These are phyloP conservation scores for Beauveria varroae DNA, from an alignment of 2,329 filamentous ascomycete species.

Conservation along the genomic window DNA sequence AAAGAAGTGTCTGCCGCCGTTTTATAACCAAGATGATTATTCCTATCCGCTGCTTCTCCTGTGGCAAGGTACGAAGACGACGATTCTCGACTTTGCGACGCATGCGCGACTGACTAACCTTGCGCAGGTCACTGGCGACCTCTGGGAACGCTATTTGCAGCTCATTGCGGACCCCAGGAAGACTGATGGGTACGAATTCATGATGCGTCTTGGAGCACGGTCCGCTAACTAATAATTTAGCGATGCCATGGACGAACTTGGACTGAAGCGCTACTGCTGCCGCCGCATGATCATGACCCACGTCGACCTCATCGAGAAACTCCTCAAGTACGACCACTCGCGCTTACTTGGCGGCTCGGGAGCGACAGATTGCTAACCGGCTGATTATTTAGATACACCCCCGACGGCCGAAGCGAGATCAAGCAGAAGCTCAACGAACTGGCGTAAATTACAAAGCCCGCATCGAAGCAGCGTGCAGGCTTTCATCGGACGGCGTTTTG, in stretches of 20 bases:
- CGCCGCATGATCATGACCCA: slow-evolving; percentile 99
- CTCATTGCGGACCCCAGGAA: slow-evolving; percentile 69
- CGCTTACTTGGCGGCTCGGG: not conserved
- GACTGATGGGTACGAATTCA: slow-evolving; percentile 58
- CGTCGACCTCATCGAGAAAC: slow-evolving; percentile 96
- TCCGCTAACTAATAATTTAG: slow-evolving; percentile 40
- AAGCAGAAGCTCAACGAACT: slow-evolving; percentile 13
- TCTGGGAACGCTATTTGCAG: slow-evolving; percentile 93
- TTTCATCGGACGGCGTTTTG: slow-evolving; percentile 12
- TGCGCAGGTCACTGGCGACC: slow-evolving; percentile 81
- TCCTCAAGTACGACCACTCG: slow-evolving; percentile 64
- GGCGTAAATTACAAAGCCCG: slow-evolving; percentile 3
- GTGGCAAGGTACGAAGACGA: slow-evolving; percentile 70
- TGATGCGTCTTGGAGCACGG: not conserved
- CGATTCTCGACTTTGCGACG: slow-evolving; percentile 6
- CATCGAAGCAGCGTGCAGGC: not conserved
- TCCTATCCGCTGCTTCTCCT: slow-evolving; percentile 96
- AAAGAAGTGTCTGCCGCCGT: not conserved
- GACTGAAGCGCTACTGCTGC: slow-evolving; percentile 94
- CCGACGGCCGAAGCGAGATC: slow-evolving; percentile 40
- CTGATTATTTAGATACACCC: slow-evolving; percentile 43
- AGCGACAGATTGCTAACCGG: not conserved
- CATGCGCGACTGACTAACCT: slow-evolving; percentile 23
- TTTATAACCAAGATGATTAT: slow-evolving; percentile 77
- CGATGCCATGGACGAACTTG: slow-evolving; percentile 92